phyloP scores from a whole-genome alignment of 352 stramenopile genomes.

The Globisporangium nagaii region DNA sequence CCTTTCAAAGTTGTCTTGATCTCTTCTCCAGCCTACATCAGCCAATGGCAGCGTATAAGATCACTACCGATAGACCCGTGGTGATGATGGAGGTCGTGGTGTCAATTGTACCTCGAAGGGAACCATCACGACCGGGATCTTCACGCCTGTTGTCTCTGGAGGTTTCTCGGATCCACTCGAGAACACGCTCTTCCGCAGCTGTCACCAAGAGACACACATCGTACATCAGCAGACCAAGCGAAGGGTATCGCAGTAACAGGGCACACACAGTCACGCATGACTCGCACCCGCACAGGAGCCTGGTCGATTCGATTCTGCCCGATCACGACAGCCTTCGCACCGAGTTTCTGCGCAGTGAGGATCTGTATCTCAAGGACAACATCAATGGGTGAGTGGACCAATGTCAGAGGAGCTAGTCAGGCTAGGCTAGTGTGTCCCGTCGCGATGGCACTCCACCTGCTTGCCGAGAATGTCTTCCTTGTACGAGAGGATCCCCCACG shows the following conservation, averaged over 20 bases:
- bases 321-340: constrained; percentile 60
- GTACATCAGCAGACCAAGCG: no score
- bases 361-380: constrained; percentile 25
- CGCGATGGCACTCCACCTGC: constrained; percentile 31
- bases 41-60: no score
- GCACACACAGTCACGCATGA: not conserved
- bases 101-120: constrained; percentile 38
- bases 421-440: no score
- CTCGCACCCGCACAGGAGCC: constrained; percentile 33
- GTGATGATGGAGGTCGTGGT: no score
- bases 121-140: constrained; percentile 63
- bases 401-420: no score
- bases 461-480: constrained; percentile 68
- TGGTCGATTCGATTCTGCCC: constrained; percentile 50
- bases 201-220: not conserved
- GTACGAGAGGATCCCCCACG: constrained; percentile 42
- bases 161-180: constrained; percentile 23
- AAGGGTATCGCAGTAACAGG: no score
- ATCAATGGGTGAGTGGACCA: no score
- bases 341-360: constrained; percentile 49
- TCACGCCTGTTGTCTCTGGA: constrained; percentile 36
- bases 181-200: constrained; percentile 52
- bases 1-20: constrained; percentile 42
- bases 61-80: no score
- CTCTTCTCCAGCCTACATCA: constrained; percentile 22